Percentiles rank a stretch among this genome's conserved stretches.
phyloP scores from a whole-genome alignment of 2,329 filamentous ascomycete genomes.

The Davidsoniella virescens region DNA sequence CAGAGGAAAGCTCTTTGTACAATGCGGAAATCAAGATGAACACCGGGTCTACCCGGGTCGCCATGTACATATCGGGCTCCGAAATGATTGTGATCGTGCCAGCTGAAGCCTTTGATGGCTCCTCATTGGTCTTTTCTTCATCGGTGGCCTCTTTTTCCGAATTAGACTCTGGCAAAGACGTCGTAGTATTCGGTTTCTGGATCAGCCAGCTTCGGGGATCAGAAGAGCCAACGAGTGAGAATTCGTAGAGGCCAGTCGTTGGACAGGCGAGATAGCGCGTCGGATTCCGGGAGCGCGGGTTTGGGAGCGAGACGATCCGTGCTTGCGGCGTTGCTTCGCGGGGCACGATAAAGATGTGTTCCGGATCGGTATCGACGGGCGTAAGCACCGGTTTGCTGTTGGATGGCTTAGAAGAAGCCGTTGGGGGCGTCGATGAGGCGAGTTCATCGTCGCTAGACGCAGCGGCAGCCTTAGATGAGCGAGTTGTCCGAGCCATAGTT shows the following conservation, averaged over 20 bases:
- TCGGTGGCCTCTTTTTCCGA: neutral
- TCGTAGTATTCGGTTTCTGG: slow-evolving; percentile 19
- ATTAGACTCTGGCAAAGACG: neutral
- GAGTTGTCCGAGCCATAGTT: slow-evolving; percentile 32
- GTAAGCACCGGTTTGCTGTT: slow-evolving; percentile 25
- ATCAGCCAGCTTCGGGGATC: slow-evolving; percentile 44
- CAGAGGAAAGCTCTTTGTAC: slow-evolving; percentile 23
- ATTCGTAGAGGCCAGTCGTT: slow-evolving; percentile 46
- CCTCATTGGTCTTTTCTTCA: neutral
- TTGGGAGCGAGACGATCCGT: slow-evolving; percentile 41
- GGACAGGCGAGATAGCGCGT: slow-evolving; percentile 48
- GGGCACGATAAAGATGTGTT: slow-evolving; percentile 44
- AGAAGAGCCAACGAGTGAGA: slow-evolving; percentile 39
- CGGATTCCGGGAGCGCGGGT: slow-evolving; percentile 38
- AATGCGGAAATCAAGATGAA: slow-evolving; percentile 71
- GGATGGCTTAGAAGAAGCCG: slow-evolving; percentile 19
- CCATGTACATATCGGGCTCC: slow-evolving; percentile 60
- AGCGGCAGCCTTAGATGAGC: slow-evolving; percentile 25
- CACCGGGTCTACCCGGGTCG: slow-evolving; percentile 68
- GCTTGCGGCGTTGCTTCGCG: slow-evolving; percentile 35
- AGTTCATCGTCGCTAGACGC: slow-evolving; percentile 1
- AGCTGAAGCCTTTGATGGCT: neutral
- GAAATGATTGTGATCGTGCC: slow-evolving; percentile 5
- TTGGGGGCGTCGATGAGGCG: slow-evolving; percentile 16
- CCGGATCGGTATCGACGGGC: slow-evolving; percentile 26